phyloP scores from a whole-genome alignment of 1,139 yeast species.

The Debaryomyces sp. region DNA sequence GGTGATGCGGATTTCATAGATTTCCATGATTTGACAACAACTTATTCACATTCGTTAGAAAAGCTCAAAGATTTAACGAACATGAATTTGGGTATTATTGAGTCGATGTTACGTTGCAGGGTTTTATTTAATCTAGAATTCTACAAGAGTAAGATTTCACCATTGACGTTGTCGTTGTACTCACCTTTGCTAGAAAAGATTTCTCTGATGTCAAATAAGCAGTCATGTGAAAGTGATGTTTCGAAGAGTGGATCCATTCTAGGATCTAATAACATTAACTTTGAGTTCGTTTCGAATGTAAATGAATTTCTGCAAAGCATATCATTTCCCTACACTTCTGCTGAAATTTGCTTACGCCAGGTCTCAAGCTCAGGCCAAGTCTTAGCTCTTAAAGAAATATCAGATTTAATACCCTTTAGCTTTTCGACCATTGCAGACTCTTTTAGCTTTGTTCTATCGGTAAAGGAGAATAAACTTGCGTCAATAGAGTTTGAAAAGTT shows the following conservation, averaged over 20 bases:
- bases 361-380: constrained; percentile 7
- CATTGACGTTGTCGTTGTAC: constrained; percentile 14
- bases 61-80: constrained; percentile 12
- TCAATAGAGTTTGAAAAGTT: constrained; percentile 11
- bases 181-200: background rate
- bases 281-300: constrained; percentile 13
- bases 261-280: background rate
- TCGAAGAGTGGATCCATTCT: background rate
- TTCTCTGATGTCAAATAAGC: background rate
- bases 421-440: constrained; percentile 10
- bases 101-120: constrained; percentile 15
- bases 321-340: constrained; percentile 14
- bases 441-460: constrained; percentile 13
- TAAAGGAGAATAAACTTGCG: constrained; percentile 11
- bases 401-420: constrained; percentile 9
- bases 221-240: background rate
- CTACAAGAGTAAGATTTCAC: constrained; percentile 28
- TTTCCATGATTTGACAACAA: constrained; percentile 16
- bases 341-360: constrained; percentile 11
- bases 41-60: constrained; percentile 9
- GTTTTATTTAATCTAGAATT: constrained; percentile 22
- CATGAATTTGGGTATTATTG: constrained; percentile 15
- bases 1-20: constrained; percentile 18
- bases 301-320: constrained; percentile 19
- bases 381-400: background rate